Evolutionary conservation across 2,329 filamentous ascomycete genomes (phyloP).

Genomic region (Arachnomyces sp.): DNA sequence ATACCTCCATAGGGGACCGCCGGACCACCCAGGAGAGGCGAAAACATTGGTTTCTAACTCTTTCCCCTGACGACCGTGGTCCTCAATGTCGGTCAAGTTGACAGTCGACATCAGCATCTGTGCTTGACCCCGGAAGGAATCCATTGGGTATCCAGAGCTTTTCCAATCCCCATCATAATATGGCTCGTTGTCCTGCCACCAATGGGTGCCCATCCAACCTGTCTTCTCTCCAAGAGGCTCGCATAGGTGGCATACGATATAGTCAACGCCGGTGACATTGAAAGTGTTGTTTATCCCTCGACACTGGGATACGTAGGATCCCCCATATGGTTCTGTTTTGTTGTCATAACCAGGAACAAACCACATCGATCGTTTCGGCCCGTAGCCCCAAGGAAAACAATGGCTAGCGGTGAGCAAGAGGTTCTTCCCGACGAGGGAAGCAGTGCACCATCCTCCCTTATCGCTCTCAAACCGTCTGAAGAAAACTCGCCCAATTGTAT

Average conservation of each 20-base stretch:
- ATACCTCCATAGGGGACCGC: conserved; percentile 18
- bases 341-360: conserved; percentile 15
- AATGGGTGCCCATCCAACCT: conserved; percentile 20
- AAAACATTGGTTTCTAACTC: conserved; percentile 16
- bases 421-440: conserved; percentile 15
- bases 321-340: conserved; percentile 15
- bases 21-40: conserved; percentile 17
- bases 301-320: conserved; percentile 16
- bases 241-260: conserved; percentile 16
- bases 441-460: conserved; percentile 17
- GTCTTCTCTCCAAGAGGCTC: conserved; percentile 15
- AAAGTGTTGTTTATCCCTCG: conserved; percentile 17
- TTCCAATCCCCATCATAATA: conserved; percentile 13
- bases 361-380: conserved; percentile 15
- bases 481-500: conserved; percentile 15
- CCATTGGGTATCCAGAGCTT: conserved; percentile 17
- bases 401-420: conserved; percentile 18
- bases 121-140: conserved; percentile 12
- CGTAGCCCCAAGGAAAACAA: conserved; percentile 18
- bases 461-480: conserved; percentile 15
- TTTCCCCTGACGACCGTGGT: conserved; percentile 13
- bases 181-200: conserved; percentile 11
- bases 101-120: conserved; percentile 17
- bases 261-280: conserved; percentile 19
- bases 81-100: conserved; percentile 14